A percentile compares a stretch with the other conserved stretches of the same genome.
Evolutionary conservation across 176 grass and related monocot genomes (phyloP).

Genomic region (Triticum timopheevii): DNA sequence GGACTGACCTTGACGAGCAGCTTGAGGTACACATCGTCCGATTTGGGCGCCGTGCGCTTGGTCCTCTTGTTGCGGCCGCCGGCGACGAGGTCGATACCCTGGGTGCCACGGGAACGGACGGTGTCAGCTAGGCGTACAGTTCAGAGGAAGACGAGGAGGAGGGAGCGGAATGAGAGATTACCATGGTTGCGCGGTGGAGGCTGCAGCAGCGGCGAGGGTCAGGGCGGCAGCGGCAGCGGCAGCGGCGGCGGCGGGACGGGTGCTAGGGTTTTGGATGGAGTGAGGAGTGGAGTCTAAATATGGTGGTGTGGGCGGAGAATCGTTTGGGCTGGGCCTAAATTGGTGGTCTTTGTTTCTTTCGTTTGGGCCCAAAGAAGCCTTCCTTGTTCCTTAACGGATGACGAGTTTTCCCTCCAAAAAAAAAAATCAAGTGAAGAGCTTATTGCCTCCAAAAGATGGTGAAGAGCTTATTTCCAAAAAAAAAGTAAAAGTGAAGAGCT

Average conservation of each 20-base stretch:
- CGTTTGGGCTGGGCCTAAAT: not conserved
- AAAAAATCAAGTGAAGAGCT: too few species aligned
- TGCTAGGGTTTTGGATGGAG: conserved; percentile 38
- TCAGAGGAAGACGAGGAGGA: not conserved
- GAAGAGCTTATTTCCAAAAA: too few species aligned
- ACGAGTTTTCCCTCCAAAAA: too few species aligned
- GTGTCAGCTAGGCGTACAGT: not conserved
- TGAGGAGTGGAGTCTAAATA: conserved; percentile 26
- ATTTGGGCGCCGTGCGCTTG: conserved; percentile 65
- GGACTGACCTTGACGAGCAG: conserved; percentile 61
- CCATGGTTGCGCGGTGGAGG: conserved; percentile 23
- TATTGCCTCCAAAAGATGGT: too few species aligned
- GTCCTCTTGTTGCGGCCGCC: conserved; percentile 79
- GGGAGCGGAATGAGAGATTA: not conserved
- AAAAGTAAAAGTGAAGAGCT: too few species aligned
- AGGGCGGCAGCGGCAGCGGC: not conserved
- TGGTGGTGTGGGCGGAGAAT: not conserved
- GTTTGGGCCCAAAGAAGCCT: not conserved
- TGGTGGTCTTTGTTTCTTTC: not conserved
- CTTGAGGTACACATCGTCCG: conserved; percentile 80
- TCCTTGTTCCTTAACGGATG: not conserved
- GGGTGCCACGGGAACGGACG: not conserved
- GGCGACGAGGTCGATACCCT: conserved; percentile 71
- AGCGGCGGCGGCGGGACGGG: not conserved
- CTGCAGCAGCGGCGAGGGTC: not conserved